Evolutionary conservation across 2,329 filamentous ascomycete genomes (phyloP).

Genomic region (Verticillium klebahnii): DNA sequence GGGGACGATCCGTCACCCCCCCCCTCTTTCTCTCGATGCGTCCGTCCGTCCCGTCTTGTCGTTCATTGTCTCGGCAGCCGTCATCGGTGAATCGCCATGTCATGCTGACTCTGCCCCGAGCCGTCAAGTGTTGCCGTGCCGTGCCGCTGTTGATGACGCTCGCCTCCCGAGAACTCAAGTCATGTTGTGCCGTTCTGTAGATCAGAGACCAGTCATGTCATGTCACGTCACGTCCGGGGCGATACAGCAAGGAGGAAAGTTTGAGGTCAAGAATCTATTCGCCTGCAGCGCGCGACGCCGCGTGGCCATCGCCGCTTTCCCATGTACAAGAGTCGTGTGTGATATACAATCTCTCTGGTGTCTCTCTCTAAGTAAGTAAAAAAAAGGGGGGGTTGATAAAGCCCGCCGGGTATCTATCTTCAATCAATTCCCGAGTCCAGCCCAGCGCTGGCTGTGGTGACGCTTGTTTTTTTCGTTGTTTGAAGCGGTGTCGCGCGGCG

Average conservation of each 20-base stretch:
- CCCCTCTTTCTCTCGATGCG: background rate
- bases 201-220: background rate
- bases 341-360: slow-evolving; percentile 5
- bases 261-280: background rate
- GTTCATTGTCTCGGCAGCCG: background rate
- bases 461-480: background rate
- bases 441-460: slow-evolving; percentile 1
- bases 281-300: slow-evolving; percentile 4
- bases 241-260: background rate
- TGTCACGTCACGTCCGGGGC: background rate
- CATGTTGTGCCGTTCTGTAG: background rate
- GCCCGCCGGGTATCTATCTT: slow-evolving; percentile 12
- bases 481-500: background rate
- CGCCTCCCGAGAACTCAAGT: background rate
- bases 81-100: background rate
- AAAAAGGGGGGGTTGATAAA: slow-evolving; percentile 9
- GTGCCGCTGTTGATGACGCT: background rate
- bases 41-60: background rate
- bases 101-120: background rate
- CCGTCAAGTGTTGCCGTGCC: background rate
- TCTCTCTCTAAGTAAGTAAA: slow-evolving; percentile 1
- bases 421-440: slow-evolving; percentile 10
- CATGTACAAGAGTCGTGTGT: background rate
- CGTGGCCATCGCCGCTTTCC: slow-evolving; percentile 4
- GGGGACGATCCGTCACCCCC: background rate